Percentiles rank a stretch among this genome's conserved stretches.
These are phyloP conservation scores for Musa balbisiana DNA, from an alignment of 202 grass and related monocot genomes.

Conservation along the genomic window DNA sequence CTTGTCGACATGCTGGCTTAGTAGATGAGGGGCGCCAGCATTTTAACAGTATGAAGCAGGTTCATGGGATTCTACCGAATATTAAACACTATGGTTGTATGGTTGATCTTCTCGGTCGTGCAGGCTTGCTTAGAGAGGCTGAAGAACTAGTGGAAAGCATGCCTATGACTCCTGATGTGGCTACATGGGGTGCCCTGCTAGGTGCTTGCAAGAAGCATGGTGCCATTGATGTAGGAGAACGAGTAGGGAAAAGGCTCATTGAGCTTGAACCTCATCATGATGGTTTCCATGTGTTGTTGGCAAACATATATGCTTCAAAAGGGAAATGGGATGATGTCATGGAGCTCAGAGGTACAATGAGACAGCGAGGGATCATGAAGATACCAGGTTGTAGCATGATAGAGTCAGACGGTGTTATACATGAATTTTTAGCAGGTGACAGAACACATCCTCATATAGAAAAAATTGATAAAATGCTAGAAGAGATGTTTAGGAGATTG, in stretches of 20 bases:
- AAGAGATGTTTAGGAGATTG: constrained; percentile 14
- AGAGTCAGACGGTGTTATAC: constrained; percentile 28
- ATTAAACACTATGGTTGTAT: constrained; percentile 84
- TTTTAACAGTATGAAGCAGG: constrained; percentile 65
- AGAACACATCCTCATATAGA: constrained; percentile 23
- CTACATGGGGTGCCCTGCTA: constrained; percentile 86
- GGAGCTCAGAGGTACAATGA: constrained; percentile 68
- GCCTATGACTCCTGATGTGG: constrained; percentile 66
- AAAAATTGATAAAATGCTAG: constrained; percentile 24
- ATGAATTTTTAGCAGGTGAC: constrained; percentile 39
- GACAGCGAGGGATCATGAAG: constrained; percentile 50
- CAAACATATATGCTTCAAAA: constrained; percentile 77
- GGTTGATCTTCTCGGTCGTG: constrained; percentile 85
- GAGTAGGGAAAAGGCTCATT: constrained; percentile 60
- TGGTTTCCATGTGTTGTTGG: constrained; percentile 73
- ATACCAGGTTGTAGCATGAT: constrained; percentile 53
- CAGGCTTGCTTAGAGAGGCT: constrained; percentile 73
- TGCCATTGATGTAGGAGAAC: constrained; percentile 61
- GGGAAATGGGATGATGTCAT: constrained; percentile 69
- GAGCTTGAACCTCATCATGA: constrained; percentile 65
- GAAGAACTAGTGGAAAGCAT: constrained; percentile 68
- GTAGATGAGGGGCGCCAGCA: constrained; percentile 58
- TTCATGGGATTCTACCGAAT: constrained; percentile 64
- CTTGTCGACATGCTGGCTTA: constrained; percentile 69
- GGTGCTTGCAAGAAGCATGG: constrained; percentile 79